A percentile compares a stretch with the other conserved stretches of the same genome.
Conservation (phyloP, 2,329 filamentous ascomycete species). For the Fusarium sp. region DNA sequence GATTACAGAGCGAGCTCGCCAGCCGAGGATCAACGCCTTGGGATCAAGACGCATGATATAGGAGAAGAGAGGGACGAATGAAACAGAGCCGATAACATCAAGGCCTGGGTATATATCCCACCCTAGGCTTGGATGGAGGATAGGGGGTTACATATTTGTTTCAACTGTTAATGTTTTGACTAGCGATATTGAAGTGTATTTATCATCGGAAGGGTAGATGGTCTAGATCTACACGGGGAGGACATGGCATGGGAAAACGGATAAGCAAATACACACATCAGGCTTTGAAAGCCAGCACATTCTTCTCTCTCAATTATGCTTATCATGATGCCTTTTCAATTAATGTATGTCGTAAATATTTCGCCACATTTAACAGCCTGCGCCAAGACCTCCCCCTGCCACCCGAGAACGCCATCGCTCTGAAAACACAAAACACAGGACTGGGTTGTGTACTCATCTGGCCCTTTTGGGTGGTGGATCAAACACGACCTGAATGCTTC, state of each 20-base stretch:
- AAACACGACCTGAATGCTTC: constrained; percentile 52
- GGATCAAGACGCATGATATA: constrained; percentile 45
- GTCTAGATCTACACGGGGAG: constrained; percentile 18
- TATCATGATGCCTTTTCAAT: neutral
- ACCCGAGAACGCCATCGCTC: constrained; percentile 14
- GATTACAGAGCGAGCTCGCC: constrained; percentile 50
- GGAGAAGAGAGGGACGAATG: constrained; percentile 4
- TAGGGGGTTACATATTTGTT: constrained; percentile 17
- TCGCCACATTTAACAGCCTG: neutral
- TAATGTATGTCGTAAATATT: neutral
- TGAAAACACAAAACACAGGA: neutral
- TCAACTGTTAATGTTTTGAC: constrained; percentile 27
- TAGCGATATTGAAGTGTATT: constrained; percentile 26
- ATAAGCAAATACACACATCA: constrained; percentile 23
- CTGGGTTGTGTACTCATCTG: neutral
- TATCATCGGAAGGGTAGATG: constrained; percentile 15
- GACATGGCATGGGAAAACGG: constrained; percentile 20
- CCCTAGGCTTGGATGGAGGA: constrained; percentile 41
- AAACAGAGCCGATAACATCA: constrained; percentile 9
- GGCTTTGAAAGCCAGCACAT: constrained; percentile 9
- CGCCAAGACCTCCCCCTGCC: neutral
- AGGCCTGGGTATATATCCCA: constrained; percentile 34
- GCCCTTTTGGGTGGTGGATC: constrained; percentile 49
- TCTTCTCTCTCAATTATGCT: neutral
- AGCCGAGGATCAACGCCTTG: constrained; percentile 50